Evolutionary conservation across 305 asterid species (phyloP), one percentile per base, ranked within the genome.

Genomic region (Coffea humblotiana): DNA sequence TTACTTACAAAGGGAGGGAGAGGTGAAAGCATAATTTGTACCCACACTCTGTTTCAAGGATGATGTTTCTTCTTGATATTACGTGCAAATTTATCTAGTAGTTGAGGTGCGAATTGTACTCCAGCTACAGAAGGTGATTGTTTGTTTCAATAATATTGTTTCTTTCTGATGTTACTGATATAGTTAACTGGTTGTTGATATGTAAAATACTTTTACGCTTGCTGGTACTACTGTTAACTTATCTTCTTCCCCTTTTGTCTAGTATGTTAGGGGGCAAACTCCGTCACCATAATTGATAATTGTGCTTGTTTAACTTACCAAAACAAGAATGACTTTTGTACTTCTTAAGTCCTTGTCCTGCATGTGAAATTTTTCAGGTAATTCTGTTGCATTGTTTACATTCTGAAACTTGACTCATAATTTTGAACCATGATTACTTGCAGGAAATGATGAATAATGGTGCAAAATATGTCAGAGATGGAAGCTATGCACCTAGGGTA

Each of bases 381-480:
- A 21, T 67, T 77, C 49, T 68, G 61, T 47, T 61, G 48, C 61
- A 67, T 6, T 69, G 72, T 75, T 68, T 63, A 29, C 5, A 6
- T 77, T 2, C 23, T 16, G 10, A 52, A 49, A 27, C n/a, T 51
- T 21, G 54, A 43, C 3, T 29, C 58, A 21, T 25, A 32, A 65
- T 32, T 54, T 48, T 32, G 49, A 63, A 76, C 54, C 58, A 40
- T 58, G 21, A 37, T 79, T 77, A 40, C 54, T 48, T 77, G 77
- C 32, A 82, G 86, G 86, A 83, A 66, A 66, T 80, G 63, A 70
- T 77, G 80, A 77, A 48, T 72, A 56, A 49, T 66, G 80, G 71
- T 65, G 65, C 74, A 21, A 72, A 45, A 66, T 80, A 56, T 64
- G 61, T 29, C 48, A n/a, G 47, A 71, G 80, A 23, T 78, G 51